Evolutionary conservation across 345 rosid genomes (phyloP), one percentile per base, ranked within the genome.

Genomic region (Capsella bursapastoris): DNA sequence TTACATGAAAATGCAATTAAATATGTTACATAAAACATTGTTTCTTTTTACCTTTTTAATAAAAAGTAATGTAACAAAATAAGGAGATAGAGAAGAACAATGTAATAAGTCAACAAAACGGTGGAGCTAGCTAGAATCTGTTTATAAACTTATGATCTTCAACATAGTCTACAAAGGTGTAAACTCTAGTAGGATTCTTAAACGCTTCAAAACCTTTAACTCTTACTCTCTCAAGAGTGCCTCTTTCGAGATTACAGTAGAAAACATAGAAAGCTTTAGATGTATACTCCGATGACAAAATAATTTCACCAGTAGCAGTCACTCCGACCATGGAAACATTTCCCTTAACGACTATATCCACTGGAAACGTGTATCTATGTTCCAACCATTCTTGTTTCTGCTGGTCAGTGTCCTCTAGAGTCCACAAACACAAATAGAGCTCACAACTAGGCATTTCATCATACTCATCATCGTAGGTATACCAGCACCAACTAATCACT

Each of bases 201-300:
- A 8, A 40, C 11, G 11, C 16, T 60, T 60, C 65, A 60, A 60
- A 25, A 40, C 65, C 65, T 60, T 22, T 16, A 47, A 60, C 41
- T 40, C 41, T 44, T 22, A 60, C 65, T 22, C 31, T 40, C 14
- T 22, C 1, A 8, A 7, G 6, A 25, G 49, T 60, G 0, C 3
- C 4, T 5, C 16, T 60, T 40, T 40, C 12, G 5, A 34, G 65
- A 40, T 40, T 40, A 18, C 40, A 22, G 34, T 40, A 40, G 49
- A 12, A 40, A 22, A 60, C 49, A 60, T 6, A 60, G 32, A 60
- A 40, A 7, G 6, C 12, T 60, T 60, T 12, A 60, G 49, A 60
- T 60, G 16, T 25, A 40, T 1, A 22, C 11, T 60, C 6, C 32
- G 13, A 22, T 3, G 65, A 22, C 11, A 60, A 14, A 22, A 60